Percentiles rank a stretch among this genome's conserved stretches.
These are phyloP conservation scores for Basidiobolus meristosporus DNA, from an alignment of 371 early-diverging fungal genomes.

Conservation along the genomic window DNA sequence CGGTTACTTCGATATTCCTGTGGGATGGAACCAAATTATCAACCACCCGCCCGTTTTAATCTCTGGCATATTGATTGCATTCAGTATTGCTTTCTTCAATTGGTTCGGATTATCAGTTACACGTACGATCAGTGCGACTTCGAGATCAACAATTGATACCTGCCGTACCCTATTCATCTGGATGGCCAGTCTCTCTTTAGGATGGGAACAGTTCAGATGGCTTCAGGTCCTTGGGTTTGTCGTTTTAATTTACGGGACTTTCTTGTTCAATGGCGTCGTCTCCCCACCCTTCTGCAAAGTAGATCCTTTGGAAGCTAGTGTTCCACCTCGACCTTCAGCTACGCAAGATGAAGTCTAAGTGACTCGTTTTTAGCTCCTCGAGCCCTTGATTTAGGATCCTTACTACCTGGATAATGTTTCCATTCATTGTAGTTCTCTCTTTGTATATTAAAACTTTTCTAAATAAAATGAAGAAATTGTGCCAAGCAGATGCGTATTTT, in stretches of 20 bases:
- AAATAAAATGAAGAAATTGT: too few species aligned
- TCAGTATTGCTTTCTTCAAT: conserved; percentile 85
- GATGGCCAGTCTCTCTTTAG: conserved; percentile 69
- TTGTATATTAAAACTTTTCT: too few species aligned
- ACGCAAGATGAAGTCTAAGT: too few species aligned
- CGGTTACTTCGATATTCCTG: conserved; percentile 57
- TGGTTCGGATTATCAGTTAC: conserved; percentile 89
- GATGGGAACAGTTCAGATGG: conserved; percentile 86
- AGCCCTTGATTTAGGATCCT: too few species aligned
- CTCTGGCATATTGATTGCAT: conserved; percentile 58
- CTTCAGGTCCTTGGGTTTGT: conserved; percentile 76
- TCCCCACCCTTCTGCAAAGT: conserved; percentile 18
- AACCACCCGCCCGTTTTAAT: conserved; percentile 40
- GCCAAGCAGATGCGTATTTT: too few species aligned
- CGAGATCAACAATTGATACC: conserved; percentile 86
- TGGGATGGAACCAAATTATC: conserved; percentile 55
- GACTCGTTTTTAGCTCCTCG: too few species aligned
- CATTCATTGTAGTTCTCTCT: too few species aligned
- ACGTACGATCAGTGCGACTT: conserved; percentile 60
- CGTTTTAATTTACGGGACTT: conserved; percentile 74
- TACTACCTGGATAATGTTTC: too few species aligned
- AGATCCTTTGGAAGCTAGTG: too few species aligned
- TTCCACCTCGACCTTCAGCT: too few species aligned
- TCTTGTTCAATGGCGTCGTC: conserved; percentile 75
- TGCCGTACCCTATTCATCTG: conserved; percentile 91